Evolutionary conservation across 2,329 filamentous ascomycete genomes (phyloP), one percentile per base, ranked within the genome.

Genomic region (Penicillium sp.): DNA sequence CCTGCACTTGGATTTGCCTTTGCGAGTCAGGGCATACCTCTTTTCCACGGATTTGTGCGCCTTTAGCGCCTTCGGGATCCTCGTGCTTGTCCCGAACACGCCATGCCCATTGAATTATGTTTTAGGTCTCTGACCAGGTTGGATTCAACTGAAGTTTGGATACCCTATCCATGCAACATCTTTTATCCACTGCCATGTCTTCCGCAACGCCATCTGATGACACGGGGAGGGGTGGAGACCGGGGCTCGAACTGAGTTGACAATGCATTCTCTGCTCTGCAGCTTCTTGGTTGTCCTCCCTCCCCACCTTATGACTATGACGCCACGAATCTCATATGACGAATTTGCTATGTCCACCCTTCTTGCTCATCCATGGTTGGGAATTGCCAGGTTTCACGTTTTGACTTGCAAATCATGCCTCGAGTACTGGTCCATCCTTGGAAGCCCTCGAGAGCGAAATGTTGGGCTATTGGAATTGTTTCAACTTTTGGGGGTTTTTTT

Each of bases 281-380:
- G 22, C 34, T 41, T n/a, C 8, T 42, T 12, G 11, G 39, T 53
- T 11, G 31, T 42, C 47, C 17, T 17, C 58, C 54, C 51, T 41
- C 58, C 47, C 54, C 49, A 50, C 52, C 66, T 69, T 69, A 73
- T 63, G 72, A 74, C 73, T 68, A 74, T 71, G 72, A 75, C 70
- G 69, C 69, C 63, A 75, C 73, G 73, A 74, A 74, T 74, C 66
- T 73, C 63, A 67, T 73, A 63, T 63, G 53, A 69, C 64, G 67
- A 69, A 67, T 69, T 52, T 67, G 64, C 58, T 66, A 64, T 67
- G 64, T 68, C 60, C 62, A 62, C 63, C 53, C 5, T 42, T 49
- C 45, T 55, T 54, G 39, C 20, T 35, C 38, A 15, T 35, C 31
- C 37, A 51, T 28, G 22, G 25, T 22, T 22, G 17, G 34, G 31